Base-by-base conservation (phyloP, 148 eudicot genomes). In the Camellia japonica region DNA sequence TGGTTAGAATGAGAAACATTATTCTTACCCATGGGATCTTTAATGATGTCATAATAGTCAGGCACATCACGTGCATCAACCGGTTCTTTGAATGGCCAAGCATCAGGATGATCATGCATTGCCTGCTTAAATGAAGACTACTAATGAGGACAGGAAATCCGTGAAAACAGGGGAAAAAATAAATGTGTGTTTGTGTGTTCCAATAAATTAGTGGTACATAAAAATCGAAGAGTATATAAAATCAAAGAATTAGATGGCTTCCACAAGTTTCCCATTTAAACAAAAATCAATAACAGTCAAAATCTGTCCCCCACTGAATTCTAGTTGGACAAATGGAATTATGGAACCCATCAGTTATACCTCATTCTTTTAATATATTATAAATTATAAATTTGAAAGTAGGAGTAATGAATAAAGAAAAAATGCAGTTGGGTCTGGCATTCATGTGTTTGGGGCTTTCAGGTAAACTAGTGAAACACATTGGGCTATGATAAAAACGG, bases 21-120 rank as follows among this genome's bases (percentile, higher is more conserved):
- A 44, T 46, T 49, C 80, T 80, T 91, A 96, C 99, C 99, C 87
- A 96, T 90, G 79, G 99, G 95, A 82, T 96, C 94, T 85, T 90
- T 93, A 84, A 96, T 96, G 81, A 96, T 96, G 38, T 96, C 93
- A 73, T 96, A 93, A 83, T 96, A 96, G 83, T 96, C 98, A 72
- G 98, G 99, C 81, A 93, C 99, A 60, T 96, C 98, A 20, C 91
- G 98, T 18, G 84, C 82, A 88, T 96, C 98, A 70, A 93, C 98
- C 51, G 99, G 97, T 79, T 96, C 99, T 83, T 90, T 96, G 80
- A 96, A 96, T 64, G 99, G 99, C 99, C 99, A 96, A 79, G 92
- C 90, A 90, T 96, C 99, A 72, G 91, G 85, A 86, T 96, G 99
- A 38, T 96, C 99, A 71, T 81, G 91, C 97, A 93, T 93, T 56